phyloP scores from a whole-genome alignment of 2,329 filamentous ascomycete genomes.

The Magnaporthales sp. region DNA sequence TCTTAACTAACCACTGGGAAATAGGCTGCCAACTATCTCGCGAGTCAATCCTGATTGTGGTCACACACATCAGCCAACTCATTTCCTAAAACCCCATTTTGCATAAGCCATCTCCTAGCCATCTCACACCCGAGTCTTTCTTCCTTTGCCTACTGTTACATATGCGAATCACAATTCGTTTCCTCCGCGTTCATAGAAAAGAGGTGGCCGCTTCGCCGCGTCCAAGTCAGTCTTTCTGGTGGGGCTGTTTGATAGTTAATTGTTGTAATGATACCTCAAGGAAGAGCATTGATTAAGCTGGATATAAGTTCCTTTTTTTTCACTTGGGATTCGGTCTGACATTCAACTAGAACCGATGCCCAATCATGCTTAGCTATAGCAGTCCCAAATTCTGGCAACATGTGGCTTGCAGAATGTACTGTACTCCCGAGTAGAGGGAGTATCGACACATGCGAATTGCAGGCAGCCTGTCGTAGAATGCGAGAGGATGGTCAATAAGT shows the following conservation, averaged over 20 bases:
- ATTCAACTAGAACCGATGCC: background rate
- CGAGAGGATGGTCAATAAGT: too few relatives aligned
- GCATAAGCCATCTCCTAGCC: background rate
- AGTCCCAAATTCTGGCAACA: too few relatives aligned
- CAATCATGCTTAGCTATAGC: background rate
- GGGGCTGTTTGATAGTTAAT: background rate
- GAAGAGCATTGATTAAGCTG: background rate
- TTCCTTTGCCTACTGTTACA: background rate
- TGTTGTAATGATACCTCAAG: background rate
- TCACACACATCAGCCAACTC: background rate
- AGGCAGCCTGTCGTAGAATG: too few relatives aligned
- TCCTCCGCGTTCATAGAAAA: background rate
- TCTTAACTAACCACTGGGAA: background rate
- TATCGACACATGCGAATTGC: too few relatives aligned
- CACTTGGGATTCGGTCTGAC: background rate
- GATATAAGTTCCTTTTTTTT: background rate
- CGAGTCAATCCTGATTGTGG: constrained; percentile 38
- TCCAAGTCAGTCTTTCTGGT: background rate
- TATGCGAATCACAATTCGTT: background rate
- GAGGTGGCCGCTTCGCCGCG: background rate
- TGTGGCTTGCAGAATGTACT: too few relatives aligned
- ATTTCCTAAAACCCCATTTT: background rate
- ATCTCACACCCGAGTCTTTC: background rate
- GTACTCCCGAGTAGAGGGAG: too few relatives aligned
- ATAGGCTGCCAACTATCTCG: constrained; percentile 47